Conservation (phyloP, 139 green algal genomes). For the Coccomyxa sp. region DNA sequence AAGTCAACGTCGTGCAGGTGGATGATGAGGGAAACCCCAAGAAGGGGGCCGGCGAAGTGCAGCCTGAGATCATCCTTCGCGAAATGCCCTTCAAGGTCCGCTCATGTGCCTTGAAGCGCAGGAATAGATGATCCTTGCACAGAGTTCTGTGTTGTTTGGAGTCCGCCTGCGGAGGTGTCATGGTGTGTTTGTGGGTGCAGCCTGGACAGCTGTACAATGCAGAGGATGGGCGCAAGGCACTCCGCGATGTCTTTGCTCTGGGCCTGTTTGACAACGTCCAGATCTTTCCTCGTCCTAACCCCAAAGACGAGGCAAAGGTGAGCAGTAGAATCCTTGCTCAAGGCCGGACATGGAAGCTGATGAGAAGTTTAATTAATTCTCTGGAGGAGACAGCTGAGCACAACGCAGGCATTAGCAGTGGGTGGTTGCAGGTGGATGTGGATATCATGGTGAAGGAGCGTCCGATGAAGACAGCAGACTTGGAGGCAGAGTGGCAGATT, state of each 20-base stretch:
- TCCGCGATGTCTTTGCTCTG: slow-evolving; percentile 71
- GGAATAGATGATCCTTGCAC: not conserved
- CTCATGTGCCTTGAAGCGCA: not conserved
- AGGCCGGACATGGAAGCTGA: not conserved
- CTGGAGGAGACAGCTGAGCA: too few relatives aligned
- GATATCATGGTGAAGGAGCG: slow-evolving; percentile 73
- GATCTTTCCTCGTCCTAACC: slow-evolving; percentile 41
- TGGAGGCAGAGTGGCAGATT: slow-evolving; percentile 67
- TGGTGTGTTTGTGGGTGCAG: slow-evolving; percentile 2
- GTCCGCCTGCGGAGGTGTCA: not conserved
- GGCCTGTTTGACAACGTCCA: slow-evolving; percentile 82
- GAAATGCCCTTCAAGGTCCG: slow-evolving; percentile 49
- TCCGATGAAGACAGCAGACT: slow-evolving; percentile 49
- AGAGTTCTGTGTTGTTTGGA: not conserved
- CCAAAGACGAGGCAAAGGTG: slow-evolving; percentile 30
- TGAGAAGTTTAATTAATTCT: not conserved
- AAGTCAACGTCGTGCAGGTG: slow-evolving; percentile 40
- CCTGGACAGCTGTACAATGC: slow-evolving; percentile 68
- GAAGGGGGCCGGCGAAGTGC: slow-evolving; percentile 28
- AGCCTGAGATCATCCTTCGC: slow-evolving; percentile 43
- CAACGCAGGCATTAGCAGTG: too few relatives aligned
- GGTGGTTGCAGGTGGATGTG: slow-evolving; percentile 47
- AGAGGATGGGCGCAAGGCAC: slow-evolving; percentile 59
- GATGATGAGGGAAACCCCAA: slow-evolving; percentile 54
- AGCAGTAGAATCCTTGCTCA: not conserved